phyloP scores from a whole-genome alignment of 495 filamentous ascomycete genomes.

The Viridothelium virens region DNA sequence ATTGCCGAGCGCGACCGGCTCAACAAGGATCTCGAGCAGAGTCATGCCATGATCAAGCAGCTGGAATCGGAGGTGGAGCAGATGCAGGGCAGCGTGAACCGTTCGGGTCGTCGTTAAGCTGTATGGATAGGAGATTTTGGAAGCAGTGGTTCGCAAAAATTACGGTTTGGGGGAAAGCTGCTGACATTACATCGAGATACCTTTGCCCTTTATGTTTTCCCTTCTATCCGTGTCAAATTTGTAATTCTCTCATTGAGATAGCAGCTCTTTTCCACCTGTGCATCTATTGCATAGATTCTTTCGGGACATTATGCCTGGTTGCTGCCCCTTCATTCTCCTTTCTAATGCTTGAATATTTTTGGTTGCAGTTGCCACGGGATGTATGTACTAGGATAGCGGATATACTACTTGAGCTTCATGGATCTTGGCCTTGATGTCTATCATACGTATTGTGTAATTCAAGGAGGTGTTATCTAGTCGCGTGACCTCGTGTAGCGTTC shows the following conservation, averaged over 20 bases:
- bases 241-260: slow-evolving; percentile 3
- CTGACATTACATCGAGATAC: slow-evolving; percentile 7
- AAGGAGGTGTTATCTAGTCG: not conserved
- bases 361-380: not conserved
- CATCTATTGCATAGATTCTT: slow-evolving; percentile 8
- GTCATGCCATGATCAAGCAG: slow-evolving; percentile 92
- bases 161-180: not conserved
- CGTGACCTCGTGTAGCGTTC: slow-evolving; percentile 3
- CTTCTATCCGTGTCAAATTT: not conserved
- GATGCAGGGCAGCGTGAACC: slow-evolving; percentile 84
- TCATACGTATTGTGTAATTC: not conserved
- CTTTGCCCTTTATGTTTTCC: slow-evolving; percentile 5
- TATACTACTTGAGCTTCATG: not conserved
- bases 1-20: slow-evolving; percentile 94
- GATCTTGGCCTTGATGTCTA: not conserved
- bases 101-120: slow-evolving; percentile 86
- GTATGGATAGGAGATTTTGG: slow-evolving; percentile 4
- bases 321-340: not conserved
- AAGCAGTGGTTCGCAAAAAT: not conserved
- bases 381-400: slow-evolving; percentile 2
- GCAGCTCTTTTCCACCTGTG: not conserved
- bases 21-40: slow-evolving; percentile 98
- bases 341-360: not conserved
- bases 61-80: slow-evolving; percentile 87
- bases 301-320: not conserved